Percentiles rank a stretch among this genome's conserved stretches.
Evolutionary conservation across 2,329 filamentous ascomycete species (phyloP).

Genomic region (Talaromyces verruculosus): DNA sequence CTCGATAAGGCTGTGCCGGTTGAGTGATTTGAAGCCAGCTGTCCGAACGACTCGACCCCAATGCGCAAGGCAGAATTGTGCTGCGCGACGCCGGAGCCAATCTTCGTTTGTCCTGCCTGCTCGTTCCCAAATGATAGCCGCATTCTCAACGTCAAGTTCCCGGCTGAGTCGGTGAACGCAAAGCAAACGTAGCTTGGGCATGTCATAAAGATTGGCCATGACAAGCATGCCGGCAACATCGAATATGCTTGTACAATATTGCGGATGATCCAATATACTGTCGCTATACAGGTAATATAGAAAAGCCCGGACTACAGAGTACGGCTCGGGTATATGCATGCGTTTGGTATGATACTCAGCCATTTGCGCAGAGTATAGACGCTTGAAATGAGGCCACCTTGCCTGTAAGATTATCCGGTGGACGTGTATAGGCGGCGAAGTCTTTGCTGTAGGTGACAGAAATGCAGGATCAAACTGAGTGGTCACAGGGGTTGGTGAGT

Average conservation of each 20-base stretch:
- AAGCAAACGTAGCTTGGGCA: constrained; percentile 84
- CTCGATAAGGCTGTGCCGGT: constrained; percentile 77
- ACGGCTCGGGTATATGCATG: constrained; percentile 97
- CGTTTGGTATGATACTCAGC: constrained; percentile 94
- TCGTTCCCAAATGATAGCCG: constrained; percentile 94
- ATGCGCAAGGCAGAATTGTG: constrained; percentile 83
- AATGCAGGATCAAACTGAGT: constrained; percentile 32
- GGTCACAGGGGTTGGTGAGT: constrained; percentile 27
- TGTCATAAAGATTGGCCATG: constrained; percentile 97
- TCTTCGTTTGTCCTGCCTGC: constrained; percentile 87
- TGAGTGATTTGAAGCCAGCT: constrained; percentile 77
- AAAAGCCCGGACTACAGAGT: constrained; percentile 89
- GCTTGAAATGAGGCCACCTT: constrained; percentile 93
- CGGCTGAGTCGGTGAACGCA: constrained; percentile 87
- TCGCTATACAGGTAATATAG: constrained; percentile 97
- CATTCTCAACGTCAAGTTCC: constrained; percentile 91
- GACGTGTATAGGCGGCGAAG: constrained; percentile 84
- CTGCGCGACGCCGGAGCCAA: constrained; percentile 86
- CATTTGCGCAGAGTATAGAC: constrained; percentile 92
- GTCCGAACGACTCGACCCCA: constrained; percentile 95
- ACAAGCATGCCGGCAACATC: constrained; percentile 93
- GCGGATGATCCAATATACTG: constrained; percentile 66
- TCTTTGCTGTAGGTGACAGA: constrained; percentile 44
- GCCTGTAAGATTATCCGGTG: constrained; percentile 92
- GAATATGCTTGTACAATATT: constrained; percentile 63